Conservation (phyloP, 108 stramenopile genomes). For the Fragilariopsis cylindrus region DNA sequence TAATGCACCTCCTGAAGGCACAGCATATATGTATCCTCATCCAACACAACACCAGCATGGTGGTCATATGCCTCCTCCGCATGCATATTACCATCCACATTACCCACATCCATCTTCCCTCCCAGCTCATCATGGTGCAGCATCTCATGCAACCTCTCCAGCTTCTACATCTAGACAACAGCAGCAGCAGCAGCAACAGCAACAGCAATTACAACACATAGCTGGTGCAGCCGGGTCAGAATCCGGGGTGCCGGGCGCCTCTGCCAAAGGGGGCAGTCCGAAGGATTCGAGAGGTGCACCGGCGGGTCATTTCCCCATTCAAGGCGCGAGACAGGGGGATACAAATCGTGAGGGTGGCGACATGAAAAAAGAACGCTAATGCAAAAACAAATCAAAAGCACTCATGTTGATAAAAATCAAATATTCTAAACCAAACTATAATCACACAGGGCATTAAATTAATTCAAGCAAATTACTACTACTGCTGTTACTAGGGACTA, state of each 20-base stretch:
- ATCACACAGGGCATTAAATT: too few species aligned
- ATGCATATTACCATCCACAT: constrained; percentile 48
- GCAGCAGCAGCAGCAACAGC: not conserved
- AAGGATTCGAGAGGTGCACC: constrained; percentile 23
- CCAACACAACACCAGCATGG: constrained; percentile 19
- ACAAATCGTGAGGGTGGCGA: not conserved
- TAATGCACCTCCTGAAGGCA: constrained; percentile 18
- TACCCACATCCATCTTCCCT: constrained; percentile 43
- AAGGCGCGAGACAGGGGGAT: constrained; percentile 19
- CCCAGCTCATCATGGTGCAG: constrained; percentile 28
- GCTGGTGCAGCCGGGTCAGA: constrained; percentile 18
- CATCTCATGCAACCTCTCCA: constrained; percentile 23
- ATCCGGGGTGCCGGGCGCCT: constrained; percentile 17
- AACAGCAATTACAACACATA: not conserved
- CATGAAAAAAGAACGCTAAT: not conserved
- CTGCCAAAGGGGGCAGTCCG: constrained; percentile 29
- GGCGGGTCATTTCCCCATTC: constrained; percentile 15
- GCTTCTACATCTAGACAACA: constrained; percentile 14
- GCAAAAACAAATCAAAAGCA: constrained; percentile 7
- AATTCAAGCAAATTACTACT: too few species aligned
- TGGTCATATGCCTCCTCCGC: constrained; percentile 60
- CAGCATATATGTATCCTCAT: constrained; percentile 46
- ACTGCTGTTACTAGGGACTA: too few species aligned
- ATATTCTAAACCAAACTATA: too few species aligned
- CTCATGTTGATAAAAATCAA: not conserved